These are phyloP conservation scores for Heliamphora pulchella DNA, from an alignment of 179 eudicot genomes.

Conservation along the genomic window DNA sequence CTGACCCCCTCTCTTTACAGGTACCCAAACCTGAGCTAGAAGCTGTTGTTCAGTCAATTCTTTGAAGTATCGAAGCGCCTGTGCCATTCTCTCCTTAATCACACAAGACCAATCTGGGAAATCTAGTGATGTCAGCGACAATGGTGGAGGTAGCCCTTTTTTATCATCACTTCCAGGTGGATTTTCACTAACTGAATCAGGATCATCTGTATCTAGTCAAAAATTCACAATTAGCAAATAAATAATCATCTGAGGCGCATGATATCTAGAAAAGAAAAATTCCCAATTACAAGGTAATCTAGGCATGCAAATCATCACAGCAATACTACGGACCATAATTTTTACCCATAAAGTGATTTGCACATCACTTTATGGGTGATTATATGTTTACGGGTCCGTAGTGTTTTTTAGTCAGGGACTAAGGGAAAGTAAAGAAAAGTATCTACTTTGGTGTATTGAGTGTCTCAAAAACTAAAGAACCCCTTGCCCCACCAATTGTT, in stretches of 20 bases:
- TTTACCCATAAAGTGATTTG: too few relatives aligned
- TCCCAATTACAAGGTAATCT: not conserved
- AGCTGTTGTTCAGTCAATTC: constrained; percentile 72
- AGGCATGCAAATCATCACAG: too few relatives aligned
- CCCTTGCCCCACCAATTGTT: too few relatives aligned
- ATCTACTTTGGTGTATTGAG: not conserved
- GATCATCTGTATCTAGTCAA: constrained; percentile 30
- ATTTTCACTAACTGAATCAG: constrained; percentile 29
- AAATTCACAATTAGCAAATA: constrained; percentile 5
- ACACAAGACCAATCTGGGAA: constrained; percentile 39
- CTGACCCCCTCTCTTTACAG: constrained; percentile 58
- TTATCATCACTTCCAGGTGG: constrained; percentile 33
- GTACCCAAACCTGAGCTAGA: constrained; percentile 94
- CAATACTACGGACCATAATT: too few relatives aligned
- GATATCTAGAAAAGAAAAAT: not conserved
- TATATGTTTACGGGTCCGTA: too few relatives aligned
- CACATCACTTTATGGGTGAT: too few relatives aligned
- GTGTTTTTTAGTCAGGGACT: not conserved
- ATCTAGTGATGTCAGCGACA: constrained; percentile 34
- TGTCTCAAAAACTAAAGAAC: not conserved
- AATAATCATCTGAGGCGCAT: not conserved
- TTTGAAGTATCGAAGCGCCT: constrained; percentile 80
- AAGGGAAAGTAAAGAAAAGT: not conserved
- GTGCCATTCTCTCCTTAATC: constrained; percentile 79
- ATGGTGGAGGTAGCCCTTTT: constrained; percentile 39